These are phyloP conservation scores for Tolypocladium pustulatum DNA, from an alignment of 2,329 filamentous ascomycete species.

Conservation along the genomic window DNA sequence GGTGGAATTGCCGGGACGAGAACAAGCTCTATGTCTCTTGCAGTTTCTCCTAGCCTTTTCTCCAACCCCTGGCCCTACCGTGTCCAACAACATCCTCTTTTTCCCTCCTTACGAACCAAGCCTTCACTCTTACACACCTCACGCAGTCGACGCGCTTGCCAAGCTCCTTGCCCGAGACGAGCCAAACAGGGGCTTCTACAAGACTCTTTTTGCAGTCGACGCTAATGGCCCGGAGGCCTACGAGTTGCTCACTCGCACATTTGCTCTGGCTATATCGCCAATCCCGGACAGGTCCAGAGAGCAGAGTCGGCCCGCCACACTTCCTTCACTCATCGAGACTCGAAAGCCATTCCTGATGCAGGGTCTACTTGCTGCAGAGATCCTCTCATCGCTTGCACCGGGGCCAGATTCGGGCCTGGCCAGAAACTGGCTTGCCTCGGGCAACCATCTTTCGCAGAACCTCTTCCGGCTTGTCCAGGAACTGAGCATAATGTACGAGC, in stretches of 20 bases:
- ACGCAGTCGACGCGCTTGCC: constrained; percentile 80
- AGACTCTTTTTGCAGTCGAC: constrained; percentile 69
- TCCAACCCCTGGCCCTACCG: constrained; percentile 60
- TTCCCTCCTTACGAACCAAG: constrained; percentile 75
- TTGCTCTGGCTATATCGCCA: constrained; percentile 76
- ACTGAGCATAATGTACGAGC: constrained; percentile 53
- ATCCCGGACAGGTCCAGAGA: constrained; percentile 56
- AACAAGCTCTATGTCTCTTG: constrained; percentile 77
- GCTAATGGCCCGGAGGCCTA: constrained; percentile 51
- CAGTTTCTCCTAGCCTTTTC: constrained; percentile 89
- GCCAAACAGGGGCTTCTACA: constrained; percentile 79
- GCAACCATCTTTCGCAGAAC: constrained; percentile 74
- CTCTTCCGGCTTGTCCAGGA: constrained; percentile 66
- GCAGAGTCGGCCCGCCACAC: constrained; percentile 45
- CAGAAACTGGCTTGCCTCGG: constrained; percentile 69
- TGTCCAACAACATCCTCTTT: constrained; percentile 48
- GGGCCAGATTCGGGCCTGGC: constrained; percentile 63
- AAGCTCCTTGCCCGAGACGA: constrained; percentile 90
- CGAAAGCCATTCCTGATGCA: constrained; percentile 89
- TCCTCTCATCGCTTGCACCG: constrained; percentile 66
- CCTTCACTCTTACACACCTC: constrained; percentile 77
- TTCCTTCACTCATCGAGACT: constrained; percentile 62
- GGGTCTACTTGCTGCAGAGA: constrained; percentile 81
- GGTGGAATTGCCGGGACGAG: constrained; percentile 71
- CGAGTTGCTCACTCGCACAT: constrained; percentile 77